phyloP scores from a whole-genome alignment of 305 asterid genomes.

The Fraxinus angustifolia region DNA sequence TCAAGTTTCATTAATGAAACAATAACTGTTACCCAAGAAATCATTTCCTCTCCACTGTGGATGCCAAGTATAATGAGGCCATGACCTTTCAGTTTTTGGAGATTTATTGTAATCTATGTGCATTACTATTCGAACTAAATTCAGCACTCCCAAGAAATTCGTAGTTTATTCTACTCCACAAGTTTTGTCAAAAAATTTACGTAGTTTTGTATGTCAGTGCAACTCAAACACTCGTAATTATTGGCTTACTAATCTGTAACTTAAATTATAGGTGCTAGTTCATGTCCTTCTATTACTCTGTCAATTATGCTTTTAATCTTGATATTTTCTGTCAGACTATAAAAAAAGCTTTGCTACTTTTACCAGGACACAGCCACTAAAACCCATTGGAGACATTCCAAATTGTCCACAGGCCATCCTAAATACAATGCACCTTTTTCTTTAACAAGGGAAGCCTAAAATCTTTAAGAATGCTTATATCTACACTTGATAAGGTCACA shows the following conservation, averaged over 20 bases:
- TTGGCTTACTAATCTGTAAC: background rate
- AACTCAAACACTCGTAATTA: background rate
- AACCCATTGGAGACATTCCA: background rate
- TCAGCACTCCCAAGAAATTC: too few relatives aligned
- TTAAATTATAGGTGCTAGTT: background rate
- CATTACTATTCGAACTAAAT: background rate
- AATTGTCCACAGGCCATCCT: background rate
- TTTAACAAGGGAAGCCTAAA: background rate
- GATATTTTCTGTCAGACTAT: background rate
- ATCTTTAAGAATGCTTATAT: background rate
- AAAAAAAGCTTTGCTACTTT: background rate
- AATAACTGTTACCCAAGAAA: background rate
- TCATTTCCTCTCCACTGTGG: background rate
- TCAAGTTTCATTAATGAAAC: slow-evolving; percentile 12
- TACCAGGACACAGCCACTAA: background rate
- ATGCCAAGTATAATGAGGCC: background rate
- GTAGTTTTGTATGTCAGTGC: background rate
- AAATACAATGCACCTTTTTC: background rate
- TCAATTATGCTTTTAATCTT: background rate
- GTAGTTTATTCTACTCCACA: background rate
- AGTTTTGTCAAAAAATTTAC: background rate
- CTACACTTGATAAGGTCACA: background rate
- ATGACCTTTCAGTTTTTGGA: background rate
- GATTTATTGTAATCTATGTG: background rate
- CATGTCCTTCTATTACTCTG: background rate